Percentiles rank a stretch among this genome's conserved stretches.
phyloP scores from a whole-genome alignment of 257 asterid genomes.

The Cinchona pubescens region DNA sequence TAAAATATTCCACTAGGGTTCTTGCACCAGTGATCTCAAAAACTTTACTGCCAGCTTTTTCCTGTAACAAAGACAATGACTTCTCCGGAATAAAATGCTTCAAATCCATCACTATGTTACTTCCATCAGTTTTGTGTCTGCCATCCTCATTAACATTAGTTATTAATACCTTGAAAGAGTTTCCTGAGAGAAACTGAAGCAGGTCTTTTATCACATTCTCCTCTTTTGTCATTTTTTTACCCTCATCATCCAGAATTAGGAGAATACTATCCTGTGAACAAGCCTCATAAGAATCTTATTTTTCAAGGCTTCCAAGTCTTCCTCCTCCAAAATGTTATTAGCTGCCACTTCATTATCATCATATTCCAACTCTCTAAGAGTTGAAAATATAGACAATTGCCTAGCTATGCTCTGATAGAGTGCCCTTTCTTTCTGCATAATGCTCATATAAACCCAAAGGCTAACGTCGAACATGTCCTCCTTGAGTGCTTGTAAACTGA shows the following conservation, averaged over 20 bases:
- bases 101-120: conserved; percentile 3
- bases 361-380: conserved; percentile 1
- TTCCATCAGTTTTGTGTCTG: neutral
- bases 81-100: neutral
- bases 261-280: conserved; percentile 4
- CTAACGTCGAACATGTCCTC: conserved; percentile 7
- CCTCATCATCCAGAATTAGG: conserved; percentile 20
- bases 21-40: conserved; percentile 4
- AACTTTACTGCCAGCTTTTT: neutral
- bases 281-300: conserved; percentile 1
- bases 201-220: neutral
- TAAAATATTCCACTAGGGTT: neutral
- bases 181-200: neutral
- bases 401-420: conserved; percentile 5
- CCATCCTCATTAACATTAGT: conserved; percentile 11
- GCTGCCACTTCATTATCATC: neutral
- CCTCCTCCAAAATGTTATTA: neutral
- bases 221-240: neutral
- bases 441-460: conserved; percentile 16
- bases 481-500: conserved; percentile 15
- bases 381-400: conserved; percentile 14
- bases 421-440: neutral
- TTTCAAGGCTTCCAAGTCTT: conserved; percentile 1
- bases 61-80: conserved; percentile 15
- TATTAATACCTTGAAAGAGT: conserved; percentile 12